Base-by-base conservation (phyloP, 2,329 filamentous ascomycete species). In the Diaporthe nobilis region DNA sequence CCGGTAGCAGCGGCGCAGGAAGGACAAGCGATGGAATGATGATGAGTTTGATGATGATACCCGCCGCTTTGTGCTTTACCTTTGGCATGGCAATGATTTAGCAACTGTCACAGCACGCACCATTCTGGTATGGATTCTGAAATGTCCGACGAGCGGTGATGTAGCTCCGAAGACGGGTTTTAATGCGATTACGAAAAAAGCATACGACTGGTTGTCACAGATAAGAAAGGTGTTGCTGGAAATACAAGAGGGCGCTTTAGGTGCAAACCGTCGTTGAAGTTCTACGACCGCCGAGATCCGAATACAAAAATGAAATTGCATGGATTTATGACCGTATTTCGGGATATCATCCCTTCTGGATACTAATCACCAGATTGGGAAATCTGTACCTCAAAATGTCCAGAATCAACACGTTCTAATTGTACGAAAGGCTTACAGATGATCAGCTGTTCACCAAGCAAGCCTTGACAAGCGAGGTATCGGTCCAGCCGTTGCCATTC, bases 1-100 rank as follows among this genome's bases (percentile, higher is more conserved):
- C 89, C 0, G 78, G 78, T 22, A 72, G 53, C 22, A 72, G 73
- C 7, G 71, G 67, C 25, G 60, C 39, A 28, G 60, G 25, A 25
- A 57, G 28, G 4, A 28, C 9, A 25, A 34, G 20, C n/a, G 68
- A 68, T 20, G 39, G 57, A 10, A 37, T 22, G 49, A 60, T 39
- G 63, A 49, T 37, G 61, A 53, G 13, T 8, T 53, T 51, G n/a
- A 39, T 55, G 51, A 70, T 76, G 63, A 72, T 77, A 72, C 65
- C 74, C 34, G 74, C 71, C 39, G 31, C 63, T 47, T 42, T 76
- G 34, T 58, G 74, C 71, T 74, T 77, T 72, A 47, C 44, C 22
- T 70, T 77, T 68, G 74, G 76, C 2, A 7, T 63, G 42, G 53
- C 58, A 7, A 37, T 76, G 71, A 49, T 76, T 10, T 76, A 60